phyloP scores from a whole-genome alignment of 257 asterid genomes.

The Solanum virginianum region DNA sequence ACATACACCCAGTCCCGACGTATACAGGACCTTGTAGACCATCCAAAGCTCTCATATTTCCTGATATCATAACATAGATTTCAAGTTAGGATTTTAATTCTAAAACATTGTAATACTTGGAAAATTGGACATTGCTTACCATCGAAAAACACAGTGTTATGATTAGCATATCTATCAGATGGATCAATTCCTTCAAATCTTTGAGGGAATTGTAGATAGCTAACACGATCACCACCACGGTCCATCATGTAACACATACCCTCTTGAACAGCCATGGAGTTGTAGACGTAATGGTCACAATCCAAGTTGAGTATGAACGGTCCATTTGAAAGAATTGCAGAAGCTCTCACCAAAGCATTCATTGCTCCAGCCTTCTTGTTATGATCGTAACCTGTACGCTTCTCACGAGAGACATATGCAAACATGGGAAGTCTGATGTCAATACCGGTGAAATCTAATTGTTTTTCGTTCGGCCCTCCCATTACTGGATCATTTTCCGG shows the following conservation, averaged over 20 bases:
- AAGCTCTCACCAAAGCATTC: constrained; percentile 92
- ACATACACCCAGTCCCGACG: constrained; percentile 95
- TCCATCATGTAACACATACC: constrained; percentile 99
- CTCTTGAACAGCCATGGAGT: constrained; percentile 64
- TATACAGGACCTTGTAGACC: constrained; percentile 97
- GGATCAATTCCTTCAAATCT: constrained; percentile 98
- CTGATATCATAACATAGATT: constrained; percentile 13
- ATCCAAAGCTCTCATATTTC: constrained; percentile 96
- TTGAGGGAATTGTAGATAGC: constrained; percentile 95
- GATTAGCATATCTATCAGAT: constrained; percentile 93
- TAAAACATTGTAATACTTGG: not conserved
- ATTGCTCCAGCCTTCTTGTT: constrained; percentile 98
- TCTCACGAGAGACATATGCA: constrained; percentile 90
- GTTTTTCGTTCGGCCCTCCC: constrained; percentile 66
- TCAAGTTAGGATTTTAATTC: not conserved
- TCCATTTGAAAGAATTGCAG: constrained; percentile 85
- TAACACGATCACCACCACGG: constrained; percentile 88
- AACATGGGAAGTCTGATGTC: constrained; percentile 85
- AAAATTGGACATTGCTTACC: constrained; percentile 26
- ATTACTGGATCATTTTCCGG: constrained; percentile 68
- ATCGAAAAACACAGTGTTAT: constrained; percentile 87
- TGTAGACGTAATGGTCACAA: constrained; percentile 85
- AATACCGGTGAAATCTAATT: constrained; percentile 62
- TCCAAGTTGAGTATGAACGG: constrained; percentile 90
- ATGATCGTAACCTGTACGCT: constrained; percentile 75